phyloP scores from a whole-genome alignment of 2,329 filamentous ascomycete genomes.

The Monilinia polystroma region DNA sequence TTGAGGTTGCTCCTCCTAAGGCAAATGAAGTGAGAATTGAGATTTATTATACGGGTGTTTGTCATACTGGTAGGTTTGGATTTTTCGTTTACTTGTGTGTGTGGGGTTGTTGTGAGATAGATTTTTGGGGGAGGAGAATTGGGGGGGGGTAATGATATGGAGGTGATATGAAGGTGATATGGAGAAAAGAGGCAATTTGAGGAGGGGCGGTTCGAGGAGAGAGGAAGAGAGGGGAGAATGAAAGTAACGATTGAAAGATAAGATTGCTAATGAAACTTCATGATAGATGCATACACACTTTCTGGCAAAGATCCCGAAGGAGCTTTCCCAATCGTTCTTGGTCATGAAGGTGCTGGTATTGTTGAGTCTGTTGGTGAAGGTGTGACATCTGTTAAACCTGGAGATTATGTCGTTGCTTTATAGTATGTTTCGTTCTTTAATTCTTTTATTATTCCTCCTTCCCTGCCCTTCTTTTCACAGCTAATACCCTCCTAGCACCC shows the following conservation, averaged over 20 bases:
- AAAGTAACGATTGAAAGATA: not conserved
- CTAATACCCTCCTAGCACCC: conserved; percentile 61
- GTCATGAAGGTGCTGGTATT: conserved; percentile 87
- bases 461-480: not conserved
- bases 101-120: no score
- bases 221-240: not conserved
- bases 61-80: conserved; percentile 76
- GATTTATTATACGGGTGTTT: conserved; percentile 97
- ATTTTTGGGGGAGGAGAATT: not conserved
- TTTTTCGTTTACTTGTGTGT: not conserved
- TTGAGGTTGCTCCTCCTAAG: conserved; percentile 85
- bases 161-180: no score
- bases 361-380: conserved; percentile 94
- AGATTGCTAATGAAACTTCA: conserved; percentile 24
- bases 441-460: not conserved
- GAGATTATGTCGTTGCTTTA: conserved; percentile 86
- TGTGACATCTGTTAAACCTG: conserved; percentile 89
- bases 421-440: conserved; percentile 57
- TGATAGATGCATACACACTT: conserved; percentile 82
- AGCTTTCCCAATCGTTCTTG: conserved; percentile 83
- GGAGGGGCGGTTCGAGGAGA: not conserved
- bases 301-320: conserved; percentile 97
- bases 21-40: conserved; percentile 96
- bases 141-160: no score
- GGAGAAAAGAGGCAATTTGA: no score